These are phyloP conservation scores for Rhizomucor miehei DNA, from an alignment of 371 early-diverging fungal genomes.

Conservation along the genomic window DNA sequence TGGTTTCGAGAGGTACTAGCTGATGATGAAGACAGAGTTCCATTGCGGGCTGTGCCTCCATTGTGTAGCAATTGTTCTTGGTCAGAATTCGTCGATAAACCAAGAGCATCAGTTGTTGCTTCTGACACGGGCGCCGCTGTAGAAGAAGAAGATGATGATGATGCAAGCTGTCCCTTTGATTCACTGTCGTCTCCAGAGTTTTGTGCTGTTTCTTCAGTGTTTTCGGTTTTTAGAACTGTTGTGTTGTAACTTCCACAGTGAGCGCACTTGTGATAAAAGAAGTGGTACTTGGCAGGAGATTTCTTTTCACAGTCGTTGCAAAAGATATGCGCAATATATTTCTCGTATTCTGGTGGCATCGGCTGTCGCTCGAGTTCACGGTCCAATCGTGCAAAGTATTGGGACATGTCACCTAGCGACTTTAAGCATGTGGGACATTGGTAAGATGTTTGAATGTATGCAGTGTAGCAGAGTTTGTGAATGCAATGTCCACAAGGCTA, in stretches of 20 bases:
- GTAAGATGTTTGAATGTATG: conserved; percentile 84
- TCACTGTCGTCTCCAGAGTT: not conserved
- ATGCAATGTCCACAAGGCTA: conserved; percentile 95
- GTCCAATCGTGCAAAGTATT: conserved; percentile 84
- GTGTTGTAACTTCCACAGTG: conserved; percentile 92
- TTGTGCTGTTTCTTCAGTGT: conserved; percentile 11
- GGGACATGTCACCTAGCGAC: conserved; percentile 84
- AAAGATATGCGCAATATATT: conserved; percentile 67
- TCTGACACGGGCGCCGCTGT: not conserved
- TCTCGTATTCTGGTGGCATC: conserved; percentile 91
- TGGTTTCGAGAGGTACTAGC: too few species aligned
- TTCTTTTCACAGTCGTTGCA: conserved; percentile 96
- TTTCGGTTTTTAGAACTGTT: conserved; percentile 70
- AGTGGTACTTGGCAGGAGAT: conserved; percentile 83
- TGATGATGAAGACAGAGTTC: too few species aligned
- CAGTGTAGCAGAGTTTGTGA: conserved; percentile 84
- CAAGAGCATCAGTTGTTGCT: too few species aligned
- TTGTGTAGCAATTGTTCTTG: too few species aligned
- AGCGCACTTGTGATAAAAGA: conserved; percentile 93
- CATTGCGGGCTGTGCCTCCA: too few species aligned
- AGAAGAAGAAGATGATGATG: conserved; percentile 1
- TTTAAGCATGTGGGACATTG: conserved; percentile 97
- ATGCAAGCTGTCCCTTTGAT: not conserved
- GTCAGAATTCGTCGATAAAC: too few species aligned
- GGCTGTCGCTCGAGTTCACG: conserved; percentile 73